Conservation (phyloP, 768 basidiomycete genomes). For the Pulveroboletus sp. region DNA sequence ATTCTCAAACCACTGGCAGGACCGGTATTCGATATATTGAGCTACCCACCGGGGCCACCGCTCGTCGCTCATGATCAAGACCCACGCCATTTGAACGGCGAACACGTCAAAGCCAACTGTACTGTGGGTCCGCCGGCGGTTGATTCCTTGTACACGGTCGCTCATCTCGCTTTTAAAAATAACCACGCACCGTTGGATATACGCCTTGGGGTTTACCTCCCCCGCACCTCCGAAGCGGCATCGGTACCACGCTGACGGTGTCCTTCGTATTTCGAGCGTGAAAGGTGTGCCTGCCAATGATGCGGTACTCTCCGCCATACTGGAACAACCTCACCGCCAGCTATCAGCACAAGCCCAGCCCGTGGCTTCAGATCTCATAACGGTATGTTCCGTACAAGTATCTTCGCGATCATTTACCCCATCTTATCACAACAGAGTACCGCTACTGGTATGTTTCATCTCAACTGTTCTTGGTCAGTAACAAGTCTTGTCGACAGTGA, state of each 20-base stretch:
- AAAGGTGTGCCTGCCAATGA: slow-evolving; percentile 6
- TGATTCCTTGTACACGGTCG: no score
- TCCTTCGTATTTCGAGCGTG: slow-evolving; percentile 5
- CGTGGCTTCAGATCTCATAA: slow-evolving; percentile 64
- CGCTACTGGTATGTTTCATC: slow-evolving; percentile 6
- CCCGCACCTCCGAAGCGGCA: no score
- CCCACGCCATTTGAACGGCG: background rate
- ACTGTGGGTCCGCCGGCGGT: no score
- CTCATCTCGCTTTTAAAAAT: background rate
- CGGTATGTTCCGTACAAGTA: slow-evolving; percentile 37
- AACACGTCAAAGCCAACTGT: no score
- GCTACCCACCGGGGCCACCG: no score
- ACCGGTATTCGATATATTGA: no score
- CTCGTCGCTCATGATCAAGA: background rate
- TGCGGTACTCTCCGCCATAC: slow-evolving; percentile 42
- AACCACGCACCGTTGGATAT: background rate
- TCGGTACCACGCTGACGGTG: slow-evolving; percentile 12
- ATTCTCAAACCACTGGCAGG: background rate
- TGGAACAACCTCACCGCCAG: slow-evolving; percentile 70
- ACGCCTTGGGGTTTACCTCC: slow-evolving; percentile 1
- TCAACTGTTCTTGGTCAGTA: background rate
- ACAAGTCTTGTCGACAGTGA: slow-evolving; percentile 39
- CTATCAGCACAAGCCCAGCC: slow-evolving; percentile 69
- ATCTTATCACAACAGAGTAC: slow-evolving; percentile 31
- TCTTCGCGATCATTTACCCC: background rate